Conservation (phyloP, 2,329 filamentous ascomycete species). For the Beauveria brongniartii region DNA sequence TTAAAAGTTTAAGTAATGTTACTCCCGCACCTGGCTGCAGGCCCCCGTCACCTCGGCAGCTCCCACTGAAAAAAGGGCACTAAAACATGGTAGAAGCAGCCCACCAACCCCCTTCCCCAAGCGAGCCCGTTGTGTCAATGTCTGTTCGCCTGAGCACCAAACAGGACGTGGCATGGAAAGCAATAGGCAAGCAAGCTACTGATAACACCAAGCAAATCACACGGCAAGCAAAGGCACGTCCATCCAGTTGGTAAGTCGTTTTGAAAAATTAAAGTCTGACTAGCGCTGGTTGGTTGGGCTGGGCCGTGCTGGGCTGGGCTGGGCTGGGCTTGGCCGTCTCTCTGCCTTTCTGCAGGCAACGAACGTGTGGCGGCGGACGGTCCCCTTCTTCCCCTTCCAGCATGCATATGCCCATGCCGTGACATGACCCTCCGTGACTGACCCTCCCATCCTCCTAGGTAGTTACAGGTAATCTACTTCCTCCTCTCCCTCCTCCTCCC, state of each 20-base stretch:
- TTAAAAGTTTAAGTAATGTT: no score
- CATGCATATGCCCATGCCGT: no score
- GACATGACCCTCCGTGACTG: no score
- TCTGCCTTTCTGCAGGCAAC: neutral
- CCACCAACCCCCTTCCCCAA: neutral
- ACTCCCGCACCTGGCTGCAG: no score
- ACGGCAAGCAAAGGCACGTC: no score
- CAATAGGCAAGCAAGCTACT: no score
- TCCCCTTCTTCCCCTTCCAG: neutral
- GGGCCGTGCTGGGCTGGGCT: neutral
- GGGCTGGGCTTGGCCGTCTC: neutral
- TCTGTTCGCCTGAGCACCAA: no score
- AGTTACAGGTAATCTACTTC: neutral
- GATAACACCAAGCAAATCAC: no score
- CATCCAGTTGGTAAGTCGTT: no score
- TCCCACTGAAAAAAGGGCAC: no score
- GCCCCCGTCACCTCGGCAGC: no score
- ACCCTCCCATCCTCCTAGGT: neutral
- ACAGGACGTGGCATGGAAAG: no score
- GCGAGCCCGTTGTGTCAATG: neutral
- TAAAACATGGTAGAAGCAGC: neutral
- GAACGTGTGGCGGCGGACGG: neutral
- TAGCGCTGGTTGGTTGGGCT: neutral
- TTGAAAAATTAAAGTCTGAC: neutral
- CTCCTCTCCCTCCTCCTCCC: neutral